phyloP scores from a whole-genome alignment of 345 rosid genomes.

The Arabis hirsuta region DNA sequence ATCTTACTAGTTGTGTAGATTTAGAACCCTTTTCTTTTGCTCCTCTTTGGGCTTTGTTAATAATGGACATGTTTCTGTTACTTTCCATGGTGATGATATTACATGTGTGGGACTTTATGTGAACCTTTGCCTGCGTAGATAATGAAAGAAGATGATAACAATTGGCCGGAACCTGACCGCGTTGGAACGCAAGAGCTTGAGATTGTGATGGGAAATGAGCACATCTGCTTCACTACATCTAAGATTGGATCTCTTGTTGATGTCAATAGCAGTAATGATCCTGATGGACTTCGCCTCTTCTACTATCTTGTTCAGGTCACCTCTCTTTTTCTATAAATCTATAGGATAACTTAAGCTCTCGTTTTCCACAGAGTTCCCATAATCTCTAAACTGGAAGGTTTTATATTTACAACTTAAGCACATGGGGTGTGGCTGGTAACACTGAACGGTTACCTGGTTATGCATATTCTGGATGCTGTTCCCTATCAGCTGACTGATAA shows the following conservation, averaged over 20 bases:
- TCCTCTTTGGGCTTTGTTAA: background rate
- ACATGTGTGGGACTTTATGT: no score
- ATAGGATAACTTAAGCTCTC: background rate
- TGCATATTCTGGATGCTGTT: background rate
- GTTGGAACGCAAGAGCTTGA: constrained; percentile 97
- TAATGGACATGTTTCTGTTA: background rate
- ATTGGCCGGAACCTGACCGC: constrained; percentile 99
- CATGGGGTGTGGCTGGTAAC: constrained; percentile 4
- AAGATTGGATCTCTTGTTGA: constrained; percentile 99
- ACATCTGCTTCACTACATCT: constrained; percentile 91
- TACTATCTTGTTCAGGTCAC: constrained; percentile 98
- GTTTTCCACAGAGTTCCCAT: background rate
- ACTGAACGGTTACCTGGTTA: constrained; percentile 8
- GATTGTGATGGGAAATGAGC: constrained; percentile 98
- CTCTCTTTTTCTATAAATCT: constrained; percentile 8
- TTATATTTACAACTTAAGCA: background rate
- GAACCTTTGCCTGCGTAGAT: constrained; percentile 52
- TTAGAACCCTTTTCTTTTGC: background rate
- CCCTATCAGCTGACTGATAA: constrained; percentile 10
- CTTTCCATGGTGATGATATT: no score
- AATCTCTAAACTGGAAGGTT: background rate
- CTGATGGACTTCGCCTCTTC: constrained; percentile 97
- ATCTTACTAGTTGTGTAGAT: constrained; percentile 4
- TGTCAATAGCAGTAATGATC: constrained; percentile 92
- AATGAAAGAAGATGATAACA: constrained; percentile 97